Conservation (phyloP, 805 yeast genomes). For the Schizosaccharomyces osmophilus region DNA sequence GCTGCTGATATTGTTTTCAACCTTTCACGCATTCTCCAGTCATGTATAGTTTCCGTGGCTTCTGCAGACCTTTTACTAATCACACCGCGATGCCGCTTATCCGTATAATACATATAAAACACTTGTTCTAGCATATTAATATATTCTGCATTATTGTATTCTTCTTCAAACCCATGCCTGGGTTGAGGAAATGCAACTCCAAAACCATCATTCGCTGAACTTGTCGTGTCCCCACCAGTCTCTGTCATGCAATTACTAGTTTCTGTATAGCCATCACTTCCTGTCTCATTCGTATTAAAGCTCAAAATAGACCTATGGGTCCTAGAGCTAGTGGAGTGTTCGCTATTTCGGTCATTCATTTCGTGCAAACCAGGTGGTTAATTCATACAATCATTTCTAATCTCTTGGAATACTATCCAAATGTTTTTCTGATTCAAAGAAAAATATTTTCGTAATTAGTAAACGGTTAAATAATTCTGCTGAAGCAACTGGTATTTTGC, state of each 20-base stretch:
- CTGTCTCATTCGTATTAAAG: neutral
- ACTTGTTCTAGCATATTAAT: conserved; percentile 26
- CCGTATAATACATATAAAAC: conserved; percentile 67
- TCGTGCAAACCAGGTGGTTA: neutral
- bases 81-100: conserved; percentile 62
- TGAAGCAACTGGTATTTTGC: no score
- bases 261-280: neutral
- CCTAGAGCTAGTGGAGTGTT: neutral
- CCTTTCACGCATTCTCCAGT: conserved; percentile 84
- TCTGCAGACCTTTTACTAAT: conserved; percentile 48
- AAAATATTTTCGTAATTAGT: no score
- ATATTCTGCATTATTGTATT: conserved; percentile 28
- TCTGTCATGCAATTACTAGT: neutral
- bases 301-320: neutral
- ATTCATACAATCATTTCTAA: no score
- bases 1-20: conserved; percentile 89
- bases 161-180: conserved; percentile 38
- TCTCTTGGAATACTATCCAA: no score
- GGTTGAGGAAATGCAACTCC: neutral
- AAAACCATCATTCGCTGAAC: neutral
- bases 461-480: no score
- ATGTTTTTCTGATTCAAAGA: no score
- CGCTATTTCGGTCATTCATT: neutral
- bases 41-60: conserved; percentile 33
- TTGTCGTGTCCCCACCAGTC: neutral